phyloP scores from a whole-genome alignment of 2,329 filamentous ascomycete genomes.

The Botrytis squamosa region DNA sequence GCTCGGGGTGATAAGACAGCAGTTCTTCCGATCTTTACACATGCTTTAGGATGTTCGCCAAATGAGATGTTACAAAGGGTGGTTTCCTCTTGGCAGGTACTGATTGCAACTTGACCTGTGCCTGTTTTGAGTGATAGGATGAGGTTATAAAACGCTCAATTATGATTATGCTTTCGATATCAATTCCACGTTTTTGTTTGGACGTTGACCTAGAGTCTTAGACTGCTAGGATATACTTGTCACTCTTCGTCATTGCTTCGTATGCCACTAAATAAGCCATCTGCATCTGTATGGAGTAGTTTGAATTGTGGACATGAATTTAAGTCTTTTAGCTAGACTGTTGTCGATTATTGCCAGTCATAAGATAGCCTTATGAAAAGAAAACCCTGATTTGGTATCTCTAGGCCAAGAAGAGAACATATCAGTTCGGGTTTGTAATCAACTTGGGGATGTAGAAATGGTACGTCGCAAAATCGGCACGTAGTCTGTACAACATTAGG shows the following conservation, averaged over 20 bases:
- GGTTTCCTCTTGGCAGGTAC: constrained; percentile 12
- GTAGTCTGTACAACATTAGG: neutral
- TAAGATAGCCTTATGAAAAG: neutral
- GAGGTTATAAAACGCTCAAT: neutral
- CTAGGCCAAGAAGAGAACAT: neutral
- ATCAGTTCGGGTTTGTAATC: neutral
- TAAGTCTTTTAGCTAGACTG: neutral
- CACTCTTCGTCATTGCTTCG: constrained; percentile 9
- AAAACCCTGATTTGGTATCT: constrained; percentile 1
- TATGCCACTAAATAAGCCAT: neutral
- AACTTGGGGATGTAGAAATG: neutral
- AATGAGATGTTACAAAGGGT: constrained; percentile 7
- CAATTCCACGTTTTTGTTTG: neutral
- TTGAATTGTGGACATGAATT: neutral
- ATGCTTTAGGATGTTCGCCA: neutral
- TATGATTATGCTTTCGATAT: constrained; percentile 9
- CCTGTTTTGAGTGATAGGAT: constrained; percentile 9
- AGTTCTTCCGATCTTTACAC: constrained; percentile 16
- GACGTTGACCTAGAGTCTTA: neutral
- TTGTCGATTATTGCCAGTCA: constrained; percentile 15
- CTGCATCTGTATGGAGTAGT: neutral
- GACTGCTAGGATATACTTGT: neutral
- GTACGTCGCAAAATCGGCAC: neutral
- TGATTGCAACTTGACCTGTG: constrained; percentile 8
- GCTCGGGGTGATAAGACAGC: neutral